Base-by-base conservation (phyloP, 2,329 filamentous ascomycete species). In the Chalaropsis thielavioides region DNA sequence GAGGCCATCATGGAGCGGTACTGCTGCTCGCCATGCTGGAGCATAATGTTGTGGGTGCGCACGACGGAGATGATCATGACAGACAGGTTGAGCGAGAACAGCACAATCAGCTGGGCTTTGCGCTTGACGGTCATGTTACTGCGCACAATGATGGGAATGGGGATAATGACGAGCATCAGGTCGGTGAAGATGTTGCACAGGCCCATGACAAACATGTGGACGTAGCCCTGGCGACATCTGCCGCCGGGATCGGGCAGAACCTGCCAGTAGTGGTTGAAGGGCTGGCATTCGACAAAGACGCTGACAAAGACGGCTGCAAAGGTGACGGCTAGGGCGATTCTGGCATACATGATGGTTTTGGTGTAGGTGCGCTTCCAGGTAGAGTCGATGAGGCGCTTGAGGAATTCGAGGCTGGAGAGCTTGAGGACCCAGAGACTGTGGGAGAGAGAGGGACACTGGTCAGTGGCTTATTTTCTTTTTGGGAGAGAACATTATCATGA, bases 401-500 rank as follows among this genome's bases (percentile, higher is more conserved):
- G 86, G 72, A 96, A 97, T 73, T 96, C 92, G 67, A 92, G 87
- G 66, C 97, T 87, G 43, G 92, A 90, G 71, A 87, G 83, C 74
- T 97, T 99, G 68, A 94, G 84, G 69, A 88, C 87, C 94, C 94
- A 99, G 67, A 97, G 85, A 70, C 90, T 95, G 71, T n/a, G 69
- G 40, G 35, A 19, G 22, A 13, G 13, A 44, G 17, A 44, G 17
- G 4, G 17, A 11, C 4, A 3, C 15, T 44, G 17, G 41, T 44
- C 31, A 35, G 31, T 35, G 31, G 31, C 31, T 35, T 35, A 7
- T 7, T 35, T n/a, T n/a, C 10, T 22, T n/a, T 38, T 41, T 13
- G 13, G 13, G 10, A 24, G 19, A 1, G 24, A n/a, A 11, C n/a
- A 22, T 51, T 51, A 46, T 17, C 44, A 46, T 10, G 44, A n/a